phyloP scores from a whole-genome alignment of 2,329 filamentous ascomycete genomes.

The Talaromyces amestolkiae region DNA sequence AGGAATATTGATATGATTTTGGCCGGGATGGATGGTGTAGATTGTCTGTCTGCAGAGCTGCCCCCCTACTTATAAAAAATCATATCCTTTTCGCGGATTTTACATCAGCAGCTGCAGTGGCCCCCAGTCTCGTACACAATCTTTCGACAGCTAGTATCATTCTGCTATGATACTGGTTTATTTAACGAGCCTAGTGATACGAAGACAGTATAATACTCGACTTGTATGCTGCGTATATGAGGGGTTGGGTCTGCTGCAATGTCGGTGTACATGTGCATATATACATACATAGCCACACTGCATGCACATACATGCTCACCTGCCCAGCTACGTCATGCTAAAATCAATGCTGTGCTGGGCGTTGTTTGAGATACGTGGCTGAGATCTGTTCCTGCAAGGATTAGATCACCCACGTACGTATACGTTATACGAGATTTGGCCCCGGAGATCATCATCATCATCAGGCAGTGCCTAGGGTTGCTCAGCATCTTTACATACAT shows the following conservation, averaged over 20 bases:
- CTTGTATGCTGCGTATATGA: neutral
- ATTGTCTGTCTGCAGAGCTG: neutral
- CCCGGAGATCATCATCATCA: neutral
- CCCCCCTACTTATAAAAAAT: no score
- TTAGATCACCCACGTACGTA: neutral
- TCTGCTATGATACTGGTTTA: neutral
- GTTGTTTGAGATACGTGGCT: constrained; percentile 4
- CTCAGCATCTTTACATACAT: neutral
- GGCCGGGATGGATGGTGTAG: constrained; percentile 19
- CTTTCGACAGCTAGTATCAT: neutral
- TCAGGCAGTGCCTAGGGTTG: neutral
- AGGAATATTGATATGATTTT: constrained; percentile 20
- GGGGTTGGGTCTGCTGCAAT: neutral
- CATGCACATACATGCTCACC: neutral
- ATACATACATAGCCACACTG: neutral
- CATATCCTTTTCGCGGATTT: no score
- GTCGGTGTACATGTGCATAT: neutral
- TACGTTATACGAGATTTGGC: neutral
- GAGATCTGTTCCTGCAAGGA: neutral
- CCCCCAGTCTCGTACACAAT: no score
- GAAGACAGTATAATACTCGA: neutral
- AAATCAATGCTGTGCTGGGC: neutral
- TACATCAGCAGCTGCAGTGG: no score
- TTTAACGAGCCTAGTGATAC: no score
- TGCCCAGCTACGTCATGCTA: neutral